Percentiles rank a stretch among this genome's conserved stretches.
Conservation (phyloP, 2,329 filamentous ascomycete species). For the Aspergillus vadensis region DNA sequence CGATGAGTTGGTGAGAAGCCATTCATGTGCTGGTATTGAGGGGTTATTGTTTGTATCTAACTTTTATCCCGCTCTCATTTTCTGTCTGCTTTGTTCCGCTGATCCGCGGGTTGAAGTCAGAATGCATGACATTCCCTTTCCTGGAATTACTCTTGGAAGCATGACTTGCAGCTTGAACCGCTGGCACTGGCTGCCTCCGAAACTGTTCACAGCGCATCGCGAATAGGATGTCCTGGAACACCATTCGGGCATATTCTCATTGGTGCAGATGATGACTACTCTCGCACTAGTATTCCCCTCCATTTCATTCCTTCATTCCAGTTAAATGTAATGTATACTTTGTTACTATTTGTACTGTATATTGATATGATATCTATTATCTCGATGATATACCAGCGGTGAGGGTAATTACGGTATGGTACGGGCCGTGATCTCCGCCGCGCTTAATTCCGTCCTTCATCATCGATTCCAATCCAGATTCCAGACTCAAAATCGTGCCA, state of each 20-base stretch:
- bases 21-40: not conserved
- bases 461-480: not conserved
- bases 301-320: not conserved
- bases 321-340: not conserved
- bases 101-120: not conserved
- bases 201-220: not conserved
- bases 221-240: not conserved
- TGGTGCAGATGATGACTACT: not conserved
- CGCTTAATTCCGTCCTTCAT: not conserved
- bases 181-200: not conserved
- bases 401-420: slow-evolving; percentile 14
- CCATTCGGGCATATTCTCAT: not conserved
- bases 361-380: too few species aligned
- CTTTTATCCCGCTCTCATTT: not conserved
- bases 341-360: too few species aligned
- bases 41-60: not conserved
- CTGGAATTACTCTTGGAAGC: not conserved
- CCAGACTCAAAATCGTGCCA: too few species aligned
- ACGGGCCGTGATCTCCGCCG: slow-evolving; percentile 2
- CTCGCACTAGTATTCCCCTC: not conserved
- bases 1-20: not conserved
- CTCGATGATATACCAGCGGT: slow-evolving; percentile 5
- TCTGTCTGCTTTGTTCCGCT: not conserved
- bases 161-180: not conserved
- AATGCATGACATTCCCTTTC: not conserved